Conservation (phyloP, 78 protist species). For the Thecamonas trahens region DNA sequence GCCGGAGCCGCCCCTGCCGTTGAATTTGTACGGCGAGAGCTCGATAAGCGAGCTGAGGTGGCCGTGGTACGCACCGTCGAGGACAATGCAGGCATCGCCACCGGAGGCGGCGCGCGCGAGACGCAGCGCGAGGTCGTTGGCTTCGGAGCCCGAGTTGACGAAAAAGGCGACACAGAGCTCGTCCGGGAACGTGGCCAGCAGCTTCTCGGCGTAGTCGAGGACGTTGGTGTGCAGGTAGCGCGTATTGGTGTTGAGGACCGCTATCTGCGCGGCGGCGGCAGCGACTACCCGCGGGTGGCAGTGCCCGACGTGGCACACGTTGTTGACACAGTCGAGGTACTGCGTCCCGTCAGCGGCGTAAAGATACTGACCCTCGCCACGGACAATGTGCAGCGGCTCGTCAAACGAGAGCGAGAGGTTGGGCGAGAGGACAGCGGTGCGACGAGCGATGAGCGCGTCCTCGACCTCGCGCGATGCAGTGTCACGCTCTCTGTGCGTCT, state of each 20-base stretch:
- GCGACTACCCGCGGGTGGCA: conserved; percentile 53
- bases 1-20: neutral
- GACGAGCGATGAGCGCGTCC: too few species aligned
- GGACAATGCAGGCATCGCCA: conserved; percentile 5
- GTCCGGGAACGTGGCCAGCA: conserved; percentile 33
- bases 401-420: too few species aligned
- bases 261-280: conserved; percentile 33
- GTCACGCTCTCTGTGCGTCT: too few species aligned
- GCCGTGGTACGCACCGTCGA: conserved; percentile 74
- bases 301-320: conserved; percentile 65
- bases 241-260: conserved; percentile 50
- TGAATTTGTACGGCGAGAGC: conserved; percentile 11
- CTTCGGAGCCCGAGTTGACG: conserved; percentile 81
- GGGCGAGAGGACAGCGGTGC: too few species aligned
- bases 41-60: conserved; percentile 2
- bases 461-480: too few species aligned
- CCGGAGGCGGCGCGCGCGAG: conserved; percentile 53
- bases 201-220: conserved; percentile 7
- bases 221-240: conserved; percentile 45
- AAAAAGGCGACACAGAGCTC: conserved; percentile 22
- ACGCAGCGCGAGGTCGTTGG: conserved; percentile 78
- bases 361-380: conserved; percentile 23
- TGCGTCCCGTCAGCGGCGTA: conserved; percentile 14
- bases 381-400: conserved; percentile 1
- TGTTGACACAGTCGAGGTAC: conserved; percentile 52